Conservation (phyloP, 345 rosid species). For the Trapa incisa region DNA sequence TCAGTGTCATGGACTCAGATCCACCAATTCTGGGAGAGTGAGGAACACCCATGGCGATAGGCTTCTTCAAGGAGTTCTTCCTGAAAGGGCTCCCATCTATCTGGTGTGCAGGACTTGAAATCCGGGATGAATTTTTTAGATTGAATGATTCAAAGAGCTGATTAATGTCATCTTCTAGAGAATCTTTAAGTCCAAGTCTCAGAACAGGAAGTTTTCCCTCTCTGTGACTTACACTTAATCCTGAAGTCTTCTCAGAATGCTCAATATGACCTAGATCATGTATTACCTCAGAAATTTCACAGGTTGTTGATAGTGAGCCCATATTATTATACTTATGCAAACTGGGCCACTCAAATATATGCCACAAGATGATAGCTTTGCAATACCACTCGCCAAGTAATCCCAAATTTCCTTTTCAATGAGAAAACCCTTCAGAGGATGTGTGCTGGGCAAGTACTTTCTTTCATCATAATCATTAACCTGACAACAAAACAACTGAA, state of each 20-base stretch:
- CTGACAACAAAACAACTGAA: not conserved
- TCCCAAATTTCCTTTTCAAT: not conserved
- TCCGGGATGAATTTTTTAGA: slow-evolving; percentile 44
- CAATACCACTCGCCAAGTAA: not conserved
- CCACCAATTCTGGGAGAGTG: slow-evolving; percentile 48
- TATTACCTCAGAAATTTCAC: slow-evolving; percentile 72
- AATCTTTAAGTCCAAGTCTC: slow-evolving; percentile 41
- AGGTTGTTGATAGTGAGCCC: slow-evolving; percentile 51
- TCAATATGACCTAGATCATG: slow-evolving; percentile 33
- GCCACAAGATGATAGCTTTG: not conserved
- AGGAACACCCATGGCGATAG: slow-evolving; percentile 45
- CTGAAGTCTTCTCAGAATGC: slow-evolving; percentile 35
- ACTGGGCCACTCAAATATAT: not conserved
- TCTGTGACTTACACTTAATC: slow-evolving; percentile 20
- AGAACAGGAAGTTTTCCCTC: slow-evolving; percentile 36
- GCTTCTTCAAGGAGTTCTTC: slow-evolving; percentile 53
- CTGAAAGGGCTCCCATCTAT: slow-evolving; percentile 43
- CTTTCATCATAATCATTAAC: not conserved
- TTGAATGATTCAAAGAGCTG: slow-evolving; percentile 70
- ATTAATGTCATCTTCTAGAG: slow-evolving; percentile 68
- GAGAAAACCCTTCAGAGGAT: not conserved
- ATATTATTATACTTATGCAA: slow-evolving; percentile 15
- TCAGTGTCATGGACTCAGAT: slow-evolving; percentile 60
- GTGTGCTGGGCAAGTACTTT: not conserved
- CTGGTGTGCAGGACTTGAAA: slow-evolving; percentile 32